phyloP scores from a whole-genome alignment of 2,329 filamentous ascomycete genomes.

The Diaporthe sp. region DNA sequence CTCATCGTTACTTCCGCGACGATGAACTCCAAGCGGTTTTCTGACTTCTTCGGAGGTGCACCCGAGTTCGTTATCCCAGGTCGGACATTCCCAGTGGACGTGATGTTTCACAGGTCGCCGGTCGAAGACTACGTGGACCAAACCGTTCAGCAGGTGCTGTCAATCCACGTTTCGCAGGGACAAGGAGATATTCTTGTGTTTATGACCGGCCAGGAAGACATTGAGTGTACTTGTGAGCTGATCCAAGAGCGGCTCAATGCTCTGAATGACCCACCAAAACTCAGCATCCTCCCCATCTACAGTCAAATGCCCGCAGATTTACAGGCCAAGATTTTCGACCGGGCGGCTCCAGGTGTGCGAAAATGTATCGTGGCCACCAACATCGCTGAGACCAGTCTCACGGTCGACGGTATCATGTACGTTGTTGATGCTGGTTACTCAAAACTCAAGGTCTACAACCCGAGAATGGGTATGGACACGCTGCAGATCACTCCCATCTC shows the following conservation, averaged over 20 bases:
- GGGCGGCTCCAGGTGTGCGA: slow-evolving; percentile 87
- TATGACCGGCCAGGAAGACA: slow-evolving; percentile 99
- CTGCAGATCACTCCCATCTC: slow-evolving; percentile 98
- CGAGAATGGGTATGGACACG: slow-evolving; percentile 99
- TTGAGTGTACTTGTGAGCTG: slow-evolving; percentile 95
- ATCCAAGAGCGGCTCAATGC: slow-evolving; percentile 88
- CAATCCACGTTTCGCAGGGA: slow-evolving; percentile 96
- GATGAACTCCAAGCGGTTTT: slow-evolving; percentile 98
- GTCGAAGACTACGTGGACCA: slow-evolving; percentile 99
- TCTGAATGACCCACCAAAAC: slow-evolving; percentile 93
- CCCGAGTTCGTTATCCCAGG: slow-evolving; percentile 98
- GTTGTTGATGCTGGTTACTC: slow-evolving; percentile 97
- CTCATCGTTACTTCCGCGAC: slow-evolving; percentile 98
- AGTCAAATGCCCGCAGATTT: slow-evolving; percentile 99
- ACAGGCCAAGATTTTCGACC: slow-evolving; percentile 97
- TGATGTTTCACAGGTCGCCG: slow-evolving; percentile 94
- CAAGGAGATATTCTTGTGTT: slow-evolving; percentile 96
- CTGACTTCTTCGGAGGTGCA: slow-evolving; percentile 94
- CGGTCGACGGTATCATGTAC: slow-evolving; percentile 99
- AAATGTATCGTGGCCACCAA: slow-evolving; percentile 99
- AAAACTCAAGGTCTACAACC: slow-evolving; percentile 98
- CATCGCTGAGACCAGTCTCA: slow-evolving; percentile 97
- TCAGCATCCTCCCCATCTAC: slow-evolving; percentile 97
- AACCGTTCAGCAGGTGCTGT: slow-evolving; percentile 93
- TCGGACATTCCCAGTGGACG: slow-evolving; percentile 95